A percentile compares a stretch with the other conserved stretches of the same genome.
Conservation (phyloP, 192 early-diverging fungal species). For the Mortierella claussenii region DNA sequence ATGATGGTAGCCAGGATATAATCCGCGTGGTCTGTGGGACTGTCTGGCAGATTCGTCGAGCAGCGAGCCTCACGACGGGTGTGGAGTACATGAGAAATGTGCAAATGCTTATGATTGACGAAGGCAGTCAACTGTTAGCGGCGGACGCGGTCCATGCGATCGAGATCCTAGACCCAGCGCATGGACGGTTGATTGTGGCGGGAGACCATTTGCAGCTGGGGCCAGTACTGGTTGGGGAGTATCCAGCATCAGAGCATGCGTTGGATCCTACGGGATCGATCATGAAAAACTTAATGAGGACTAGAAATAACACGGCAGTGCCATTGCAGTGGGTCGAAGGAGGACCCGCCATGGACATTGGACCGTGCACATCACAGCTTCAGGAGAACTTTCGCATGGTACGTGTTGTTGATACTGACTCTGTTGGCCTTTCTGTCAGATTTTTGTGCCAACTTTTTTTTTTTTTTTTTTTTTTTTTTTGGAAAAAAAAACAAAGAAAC, state of each 20-base stretch:
- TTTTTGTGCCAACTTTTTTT: too few relatives aligned
- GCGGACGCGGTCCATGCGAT: conserved; percentile 56
- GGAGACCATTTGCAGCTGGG: conserved; percentile 68
- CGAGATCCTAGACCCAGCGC: conserved; percentile 46
- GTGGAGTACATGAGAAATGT: conserved; percentile 38
- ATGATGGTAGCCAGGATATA: conserved; percentile 9
- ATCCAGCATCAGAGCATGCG: conserved; percentile 47
- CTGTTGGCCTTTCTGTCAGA: background rate
- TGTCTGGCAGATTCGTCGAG: conserved; percentile 30
- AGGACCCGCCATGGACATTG: conserved; percentile 46
- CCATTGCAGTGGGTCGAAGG: conserved; percentile 21
- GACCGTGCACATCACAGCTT: conserved; percentile 60
- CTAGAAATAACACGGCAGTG: conserved; percentile 20
- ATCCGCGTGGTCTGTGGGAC: conserved; percentile 35
- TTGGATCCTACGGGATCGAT: conserved; percentile 60
- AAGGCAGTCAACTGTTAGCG: conserved; percentile 55
- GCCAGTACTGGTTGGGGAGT: conserved; percentile 57
- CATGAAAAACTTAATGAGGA: conserved; percentile 62
- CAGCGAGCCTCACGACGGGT: conserved; percentile 8
- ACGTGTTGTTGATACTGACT: background rate
- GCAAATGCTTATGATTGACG: conserved; percentile 52
- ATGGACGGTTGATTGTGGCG: conserved; percentile 59
- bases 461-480: background rate
- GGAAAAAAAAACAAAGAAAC: too few relatives aligned
- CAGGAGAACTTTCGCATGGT: conserved; percentile 68